phyloP scores from a whole-genome alignment of 768 basidiomycete species.

The Terana coerulea region DNA sequence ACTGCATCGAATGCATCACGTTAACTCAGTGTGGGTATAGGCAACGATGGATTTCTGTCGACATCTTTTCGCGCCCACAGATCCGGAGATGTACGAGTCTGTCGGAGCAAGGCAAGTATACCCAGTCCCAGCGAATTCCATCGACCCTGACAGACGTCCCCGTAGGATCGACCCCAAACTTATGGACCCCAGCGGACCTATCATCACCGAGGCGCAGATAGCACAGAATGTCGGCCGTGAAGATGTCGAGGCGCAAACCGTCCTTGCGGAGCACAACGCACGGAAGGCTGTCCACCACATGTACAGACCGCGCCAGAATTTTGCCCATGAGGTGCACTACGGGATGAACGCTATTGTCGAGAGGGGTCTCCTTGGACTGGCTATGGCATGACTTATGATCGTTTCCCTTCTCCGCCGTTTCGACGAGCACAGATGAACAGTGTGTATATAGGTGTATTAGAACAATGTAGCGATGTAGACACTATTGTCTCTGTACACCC shows the following conservation, averaged over 20 bases:
- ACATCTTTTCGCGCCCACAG: slow-evolving; percentile 53
- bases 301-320: slow-evolving; percentile 6
- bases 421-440: too few species aligned
- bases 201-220: not conserved
- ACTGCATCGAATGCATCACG: not conserved
- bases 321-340: not conserved
- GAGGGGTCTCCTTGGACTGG: not conserved
- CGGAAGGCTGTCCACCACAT: slow-evolving; percentile 5
- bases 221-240: not conserved
- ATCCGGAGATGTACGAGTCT: slow-evolving; percentile 7
- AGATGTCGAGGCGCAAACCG: not conserved
- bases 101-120: slow-evolving; percentile 5
- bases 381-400: not conserved
- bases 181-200: slow-evolving; percentile 6
- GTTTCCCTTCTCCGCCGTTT: too few species aligned
- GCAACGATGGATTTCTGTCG: slow-evolving; percentile 70
- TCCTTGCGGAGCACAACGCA: slow-evolving; percentile 5
- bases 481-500: too few species aligned
- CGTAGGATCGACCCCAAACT: slow-evolving; percentile 2
- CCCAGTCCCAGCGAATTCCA: not conserved
- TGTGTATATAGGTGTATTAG: too few species aligned
- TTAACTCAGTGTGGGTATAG: slow-evolving; percentile 39
- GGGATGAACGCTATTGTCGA: slow-evolving; percentile 1
- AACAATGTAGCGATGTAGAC: too few species aligned
- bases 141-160: not conserved